These are phyloP conservation scores for Sequoiadendron giganteum DNA, from an alignment of 75 land plant genomes.

Conservation along the genomic window DNA sequence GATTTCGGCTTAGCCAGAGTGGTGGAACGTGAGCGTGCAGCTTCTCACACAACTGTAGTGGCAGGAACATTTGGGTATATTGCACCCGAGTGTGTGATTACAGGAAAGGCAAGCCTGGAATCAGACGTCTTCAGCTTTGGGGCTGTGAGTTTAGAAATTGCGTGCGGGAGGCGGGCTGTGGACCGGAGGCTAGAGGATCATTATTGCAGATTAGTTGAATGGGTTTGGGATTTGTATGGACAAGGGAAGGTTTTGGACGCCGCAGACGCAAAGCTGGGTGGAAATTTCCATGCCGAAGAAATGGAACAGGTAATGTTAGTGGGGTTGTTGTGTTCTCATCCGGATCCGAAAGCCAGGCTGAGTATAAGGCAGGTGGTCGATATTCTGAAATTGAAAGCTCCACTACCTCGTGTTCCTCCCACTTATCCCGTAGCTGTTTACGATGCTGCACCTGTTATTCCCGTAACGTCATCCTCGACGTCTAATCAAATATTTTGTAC, in stretches of 20 bases:
- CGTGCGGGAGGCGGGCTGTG: slow-evolving; percentile 25
- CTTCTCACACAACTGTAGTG: not conserved
- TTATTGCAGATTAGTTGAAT: slow-evolving; percentile 20
- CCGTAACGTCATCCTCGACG: no score
- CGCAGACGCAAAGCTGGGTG: slow-evolving; percentile 14
- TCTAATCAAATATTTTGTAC: no score
- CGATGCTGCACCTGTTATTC: no score
- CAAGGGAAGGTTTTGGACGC: slow-evolving; percentile 8
- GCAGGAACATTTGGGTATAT: slow-evolving; percentile 38
- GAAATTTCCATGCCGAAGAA: slow-evolving; percentile 9
- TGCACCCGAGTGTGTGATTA: slow-evolving; percentile 24
- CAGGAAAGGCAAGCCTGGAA: slow-evolving; percentile 19
- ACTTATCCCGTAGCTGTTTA: no score
- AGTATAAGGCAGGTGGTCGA: slow-evolving; percentile 41
- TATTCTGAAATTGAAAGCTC: slow-evolving; percentile 18
- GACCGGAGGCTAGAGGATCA: not conserved
- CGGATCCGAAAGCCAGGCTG: slow-evolving; percentile 29
- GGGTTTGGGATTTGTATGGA: slow-evolving; percentile 29
- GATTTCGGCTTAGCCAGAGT: slow-evolving; percentile 32
- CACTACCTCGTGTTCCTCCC: not conserved
- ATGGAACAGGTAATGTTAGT: slow-evolving; percentile 15
- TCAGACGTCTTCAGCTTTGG: slow-evolving; percentile 36
- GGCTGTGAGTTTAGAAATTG: slow-evolving; percentile 23
- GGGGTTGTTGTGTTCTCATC: slow-evolving; percentile 27
- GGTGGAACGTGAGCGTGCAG: slow-evolving; percentile 14